Evolutionary conservation across 306 rosid genomes (phyloP).

Genomic region (Cucumis cinereus): DNA sequence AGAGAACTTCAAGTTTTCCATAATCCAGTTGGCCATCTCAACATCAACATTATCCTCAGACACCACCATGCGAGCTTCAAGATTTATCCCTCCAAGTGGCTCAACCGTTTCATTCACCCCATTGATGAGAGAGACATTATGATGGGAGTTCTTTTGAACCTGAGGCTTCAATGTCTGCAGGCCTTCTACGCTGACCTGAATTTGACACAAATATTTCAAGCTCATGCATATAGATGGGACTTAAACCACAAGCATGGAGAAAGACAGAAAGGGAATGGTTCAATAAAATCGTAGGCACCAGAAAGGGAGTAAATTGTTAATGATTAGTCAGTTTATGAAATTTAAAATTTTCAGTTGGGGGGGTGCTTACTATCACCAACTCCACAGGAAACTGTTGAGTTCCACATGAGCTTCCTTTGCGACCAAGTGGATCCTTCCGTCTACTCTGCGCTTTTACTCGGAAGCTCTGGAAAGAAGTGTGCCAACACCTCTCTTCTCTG

Average conservation of each 20-base stretch:
- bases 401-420: conserved; percentile 27
- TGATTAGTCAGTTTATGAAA: neutral
- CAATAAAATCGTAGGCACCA: neutral
- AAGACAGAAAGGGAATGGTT: neutral
- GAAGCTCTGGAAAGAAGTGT: conserved; percentile 52
- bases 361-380: conserved; percentile 47
- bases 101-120: conserved; percentile 43
- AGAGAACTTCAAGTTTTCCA: conserved; percentile 76
- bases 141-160: conserved; percentile 25
- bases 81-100: conserved; percentile 53
- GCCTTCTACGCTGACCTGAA: conserved; percentile 79
- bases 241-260: neutral
- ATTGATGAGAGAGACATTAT: conserved; percentile 24
- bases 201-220: conserved; percentile 9
- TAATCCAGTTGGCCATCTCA: conserved; percentile 54
- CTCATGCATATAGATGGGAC: conserved; percentile 6
- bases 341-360: neutral
- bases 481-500: conserved; percentile 94
- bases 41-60: conserved; percentile 42
- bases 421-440: conserved; percentile 32
- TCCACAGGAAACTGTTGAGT: conserved; percentile 47
- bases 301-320: neutral
- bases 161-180: conserved; percentile 73
- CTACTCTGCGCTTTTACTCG: conserved; percentile 55
- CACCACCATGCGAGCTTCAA: conserved; percentile 53